Base-by-base conservation (phyloP, 495 filamentous ascomycete genomes). In the Podospora didyma region DNA sequence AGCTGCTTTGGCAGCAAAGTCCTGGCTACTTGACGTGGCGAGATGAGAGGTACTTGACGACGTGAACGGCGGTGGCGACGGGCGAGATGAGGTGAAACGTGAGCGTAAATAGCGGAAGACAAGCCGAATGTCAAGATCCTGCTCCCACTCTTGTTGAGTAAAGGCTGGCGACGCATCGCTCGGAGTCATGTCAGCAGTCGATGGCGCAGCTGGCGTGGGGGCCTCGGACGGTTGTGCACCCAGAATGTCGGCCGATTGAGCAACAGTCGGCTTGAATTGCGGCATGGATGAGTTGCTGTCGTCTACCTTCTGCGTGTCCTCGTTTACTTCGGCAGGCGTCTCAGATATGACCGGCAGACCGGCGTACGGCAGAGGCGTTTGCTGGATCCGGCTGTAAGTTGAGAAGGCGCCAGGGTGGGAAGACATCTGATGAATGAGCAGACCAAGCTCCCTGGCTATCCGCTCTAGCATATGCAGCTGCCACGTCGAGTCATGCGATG, bases 51-150 rank as follows among this genome's bases (percentile, higher is more conserved):
- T 70, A 6, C 68, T 67, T n/a, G n/a, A n/a, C 12, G 72, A 60
- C 59, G 75, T 48, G 67, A 78, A 68, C 2, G 74, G 52, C 34
- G 68, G 60, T 56, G 70, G 41, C 53, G 74, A 68, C 55, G 62
- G 54, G 3, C 63, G 69, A 11, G 69, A 68, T 23, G 73, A 56
- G 1, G 64, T 72, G 69, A 96, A 94, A 59, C 89, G 89, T 17
- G 82, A 86, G 48, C 83, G 80, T 19, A 97, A 82, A 68, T 91
- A 94, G 39, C 85, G 83, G 75, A 96, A 96, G n/a, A 96, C 85
- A 70, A 92, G 86, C 69, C 84, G 84, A 56, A 96, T 79, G 61
- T 96, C 90, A 4, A 96, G 80, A 14, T 91, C 87, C 35, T 83
- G 85, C 66, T 96, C 90, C 92, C 92, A 97, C 67, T 96, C 92